phyloP scores from a whole-genome alignment of 495 filamentous ascomycete species.

The Talaromyces liani region DNA sequence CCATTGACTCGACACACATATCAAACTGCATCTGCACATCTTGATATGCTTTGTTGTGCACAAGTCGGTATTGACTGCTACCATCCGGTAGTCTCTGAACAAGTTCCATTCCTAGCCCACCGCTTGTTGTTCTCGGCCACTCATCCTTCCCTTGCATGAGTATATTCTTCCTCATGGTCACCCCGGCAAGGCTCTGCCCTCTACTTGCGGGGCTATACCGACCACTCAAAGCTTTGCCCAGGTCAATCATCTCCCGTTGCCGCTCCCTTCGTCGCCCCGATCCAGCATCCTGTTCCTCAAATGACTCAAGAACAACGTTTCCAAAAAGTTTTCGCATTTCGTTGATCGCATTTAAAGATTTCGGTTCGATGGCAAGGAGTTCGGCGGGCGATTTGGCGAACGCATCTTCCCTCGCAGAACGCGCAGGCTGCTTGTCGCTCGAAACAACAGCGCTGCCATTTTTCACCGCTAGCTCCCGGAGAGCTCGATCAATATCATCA shows the following conservation, averaged over 20 bases:
- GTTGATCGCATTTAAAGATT: constrained; percentile 76
- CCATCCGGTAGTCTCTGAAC: constrained; percentile 48
- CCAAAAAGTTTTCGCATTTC: constrained; percentile 96
- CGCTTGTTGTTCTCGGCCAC: constrained; percentile 76
- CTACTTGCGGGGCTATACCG: constrained; percentile 47
- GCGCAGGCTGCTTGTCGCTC: constrained; percentile 15
- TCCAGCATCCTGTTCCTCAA: constrained; percentile 47
- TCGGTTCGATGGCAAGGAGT: constrained; percentile 68
- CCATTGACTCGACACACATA: constrained; percentile 69
- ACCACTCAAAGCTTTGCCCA: constrained; percentile 64
- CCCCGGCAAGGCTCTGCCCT: constrained; percentile 57
- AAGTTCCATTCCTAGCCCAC: constrained; percentile 78
- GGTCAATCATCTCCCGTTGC: constrained; percentile 50
- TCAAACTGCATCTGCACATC: constrained; percentile 70
- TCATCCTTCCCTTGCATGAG: constrained; percentile 86
- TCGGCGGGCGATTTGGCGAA: constrained; percentile 36
- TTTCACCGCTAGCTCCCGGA: constrained; percentile 52
- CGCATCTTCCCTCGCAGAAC: constrained; percentile 32
- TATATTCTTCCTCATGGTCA: constrained; percentile 65
- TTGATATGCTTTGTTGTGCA: constrained; percentile 71
- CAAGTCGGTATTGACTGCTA: constrained; percentile 53
- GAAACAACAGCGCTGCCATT: constrained; percentile 10
- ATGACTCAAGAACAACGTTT: constrained; percentile 61
- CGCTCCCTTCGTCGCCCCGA: constrained; percentile 45
- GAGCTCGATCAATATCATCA: constrained; percentile 79